Percentiles rank a stretch among this genome's conserved stretches.
Evolutionary conservation across 768 basidiomycete genomes (phyloP).

Genomic region (Pholiota molesta): DNA sequence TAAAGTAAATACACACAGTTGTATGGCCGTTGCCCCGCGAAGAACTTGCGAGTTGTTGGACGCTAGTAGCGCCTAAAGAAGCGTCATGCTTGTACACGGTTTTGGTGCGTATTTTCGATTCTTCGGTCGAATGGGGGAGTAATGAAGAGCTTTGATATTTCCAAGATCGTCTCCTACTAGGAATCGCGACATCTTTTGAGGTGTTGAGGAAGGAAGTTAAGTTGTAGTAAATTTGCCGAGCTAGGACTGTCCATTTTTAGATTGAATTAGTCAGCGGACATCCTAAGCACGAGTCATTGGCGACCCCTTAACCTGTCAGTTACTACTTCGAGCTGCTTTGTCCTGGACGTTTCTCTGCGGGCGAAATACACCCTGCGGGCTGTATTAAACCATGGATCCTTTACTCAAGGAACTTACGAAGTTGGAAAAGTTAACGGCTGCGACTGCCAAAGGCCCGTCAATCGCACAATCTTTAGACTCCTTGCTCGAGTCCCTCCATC

Average conservation of each 20-base stretch:
- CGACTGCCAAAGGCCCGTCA: slow-evolving; percentile 57
- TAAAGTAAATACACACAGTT: slow-evolving; percentile 39
- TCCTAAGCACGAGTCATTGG: background rate
- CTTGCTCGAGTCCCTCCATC: slow-evolving; percentile 59
- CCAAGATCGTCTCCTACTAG: slow-evolving; percentile 81
- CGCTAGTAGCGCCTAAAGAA: slow-evolving; percentile 13
- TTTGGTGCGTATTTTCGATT: slow-evolving; percentile 36
- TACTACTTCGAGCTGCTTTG: background rate
- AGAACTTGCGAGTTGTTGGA: slow-evolving; percentile 30
- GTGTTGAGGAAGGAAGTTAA: slow-evolving; percentile 2
- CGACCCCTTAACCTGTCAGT: no score
- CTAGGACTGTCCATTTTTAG: slow-evolving; percentile 8
- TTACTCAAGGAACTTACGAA: slow-evolving; percentile 79
- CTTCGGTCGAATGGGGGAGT: slow-evolving; percentile 31
- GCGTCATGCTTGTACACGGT: slow-evolving; percentile 35
- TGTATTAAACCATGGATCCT: slow-evolving; percentile 56
- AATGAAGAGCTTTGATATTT: slow-evolving; percentile 64
- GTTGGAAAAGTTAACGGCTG: slow-evolving; percentile 64
- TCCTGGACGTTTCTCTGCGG: background rate
- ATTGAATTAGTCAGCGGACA: slow-evolving; percentile 2
- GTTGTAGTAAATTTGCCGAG: slow-evolving; percentile 10
- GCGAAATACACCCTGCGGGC: background rate
- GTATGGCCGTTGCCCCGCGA: slow-evolving; percentile 4
- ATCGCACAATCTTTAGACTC: slow-evolving; percentile 65
- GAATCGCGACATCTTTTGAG: slow-evolving; percentile 61